phyloP scores from a whole-genome alignment of 164 flowering plant genomes.

The Malania oleifera region DNA sequence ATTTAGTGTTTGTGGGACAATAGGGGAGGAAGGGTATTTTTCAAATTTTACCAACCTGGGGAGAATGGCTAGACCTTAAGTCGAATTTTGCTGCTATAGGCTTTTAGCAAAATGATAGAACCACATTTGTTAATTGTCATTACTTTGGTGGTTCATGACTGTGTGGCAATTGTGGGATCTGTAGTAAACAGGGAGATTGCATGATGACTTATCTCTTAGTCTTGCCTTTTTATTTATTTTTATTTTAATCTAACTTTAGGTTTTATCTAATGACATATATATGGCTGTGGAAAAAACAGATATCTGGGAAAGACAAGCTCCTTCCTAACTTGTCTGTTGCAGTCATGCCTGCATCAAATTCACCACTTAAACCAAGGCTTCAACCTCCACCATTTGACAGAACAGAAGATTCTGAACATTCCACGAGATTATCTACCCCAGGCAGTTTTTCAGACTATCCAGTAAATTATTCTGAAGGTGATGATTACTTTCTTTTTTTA shows the following conservation, averaged over 20 bases:
- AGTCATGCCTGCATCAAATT: constrained; percentile 14
- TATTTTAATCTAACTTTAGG: not conserved
- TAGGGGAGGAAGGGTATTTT: too few relatives aligned
- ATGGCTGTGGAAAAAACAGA: constrained; percentile 37
- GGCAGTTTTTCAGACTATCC: constrained; percentile 25
- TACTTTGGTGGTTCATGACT: too few relatives aligned
- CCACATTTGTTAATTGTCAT: too few relatives aligned
- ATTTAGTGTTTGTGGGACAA: not conserved
- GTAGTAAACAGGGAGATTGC: too few relatives aligned
- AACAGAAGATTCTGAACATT: constrained; percentile 25
- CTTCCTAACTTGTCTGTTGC: constrained; percentile 23
- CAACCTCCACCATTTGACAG: constrained; percentile 19
- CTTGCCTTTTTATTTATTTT: not conserved
- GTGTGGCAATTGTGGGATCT: too few relatives aligned
- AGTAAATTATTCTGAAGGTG: constrained; percentile 33
- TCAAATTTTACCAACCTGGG: too few relatives aligned
- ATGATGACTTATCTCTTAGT: too few relatives aligned
- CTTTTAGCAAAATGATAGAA: too few relatives aligned
- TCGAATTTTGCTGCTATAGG: too few relatives aligned
- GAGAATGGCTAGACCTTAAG: too few relatives aligned
- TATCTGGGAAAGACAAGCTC: constrained; percentile 71
- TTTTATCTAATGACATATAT: constrained; percentile 5
- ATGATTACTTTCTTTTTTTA: constrained; percentile 2
- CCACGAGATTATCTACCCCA: constrained; percentile 15
- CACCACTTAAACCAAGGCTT: constrained; percentile 27